Base-by-base conservation (phyloP, 2,329 filamentous ascomycete genomes). In the Cadophora gregata region DNA sequence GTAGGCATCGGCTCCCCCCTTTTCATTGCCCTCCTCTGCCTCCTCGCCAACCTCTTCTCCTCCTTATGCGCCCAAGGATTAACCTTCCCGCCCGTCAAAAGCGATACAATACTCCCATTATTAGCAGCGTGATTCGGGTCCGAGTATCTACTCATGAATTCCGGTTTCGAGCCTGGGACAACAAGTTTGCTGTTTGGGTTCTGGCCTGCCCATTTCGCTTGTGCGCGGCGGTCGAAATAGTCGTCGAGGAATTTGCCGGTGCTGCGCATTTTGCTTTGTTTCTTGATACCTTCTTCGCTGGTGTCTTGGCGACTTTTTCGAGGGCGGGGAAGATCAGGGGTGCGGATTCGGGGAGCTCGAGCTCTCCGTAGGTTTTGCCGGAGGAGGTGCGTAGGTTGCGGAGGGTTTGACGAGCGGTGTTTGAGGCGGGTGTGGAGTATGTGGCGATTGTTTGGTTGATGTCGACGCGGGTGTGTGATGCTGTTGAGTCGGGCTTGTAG, bases 41-140 rank as follows among this genome's bases (percentile, higher is more conserved):
- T 36, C 29, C 29, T 29, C 58, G 59, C n/a, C 1, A 10, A 5
- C 38, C 24, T 47, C 25, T 61, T 42, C 62, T 67, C 63, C 24
- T 31, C 27, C 48, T 29, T 50, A 24, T 27, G 9, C 50, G 25
- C 29, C 19, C 45, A 38, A 21, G 47, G 75, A 69, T 74, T 79
- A 19, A 83, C 51, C 5, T 75, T 72, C 0, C 84, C 84, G 1
- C 83, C 84, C 0, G 80, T 83, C 1, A 85, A 68, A 1, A 86
- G 72, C 0, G 80, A 77, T 3, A 85, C 71, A 9, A 85, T 73
- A 7, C 79, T 80, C 2, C 84, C 84, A 31, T 78, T 83, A 69
- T 81, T 83, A 36, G 81, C 82, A 0, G 83, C 79, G 68, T 86
- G 81, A 67, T 80, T 83, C 0, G 84, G 84, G 67, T 87, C 84